phyloP scores from a whole-genome alignment of 2,329 filamentous ascomycete species.

The Paecilomyces niveus region DNA sequence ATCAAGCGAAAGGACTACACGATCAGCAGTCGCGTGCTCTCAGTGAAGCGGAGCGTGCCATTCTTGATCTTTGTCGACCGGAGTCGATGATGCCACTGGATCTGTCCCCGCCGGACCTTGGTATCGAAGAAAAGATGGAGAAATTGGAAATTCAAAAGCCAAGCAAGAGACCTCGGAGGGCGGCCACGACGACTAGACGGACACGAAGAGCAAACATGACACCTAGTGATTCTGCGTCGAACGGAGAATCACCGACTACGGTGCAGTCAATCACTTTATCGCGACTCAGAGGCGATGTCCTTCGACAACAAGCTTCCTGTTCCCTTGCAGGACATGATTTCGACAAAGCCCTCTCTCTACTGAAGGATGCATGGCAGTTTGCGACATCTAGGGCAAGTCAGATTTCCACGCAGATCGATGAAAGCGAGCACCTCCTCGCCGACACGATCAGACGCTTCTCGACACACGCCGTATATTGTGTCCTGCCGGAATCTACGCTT shows the following conservation, averaged over 20 bases:
- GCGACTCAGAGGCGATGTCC: slow-evolving; percentile 42
- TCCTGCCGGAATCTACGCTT: slow-evolving; percentile 86
- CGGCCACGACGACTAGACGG: slow-evolving; percentile 17
- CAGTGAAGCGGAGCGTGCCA: slow-evolving; percentile 39
- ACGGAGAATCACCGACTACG: slow-evolving; percentile 9
- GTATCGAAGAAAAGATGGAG: slow-evolving; percentile 37
- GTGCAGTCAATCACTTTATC: slow-evolving; percentile 33
- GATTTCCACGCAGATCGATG: slow-evolving; percentile 44
- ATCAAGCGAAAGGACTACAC: slow-evolving; percentile 41
- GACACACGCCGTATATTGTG: slow-evolving; percentile 76
- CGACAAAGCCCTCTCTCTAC: slow-evolving; percentile 48
- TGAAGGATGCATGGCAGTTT: slow-evolving; percentile 35
- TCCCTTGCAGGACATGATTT: slow-evolving; percentile 45
- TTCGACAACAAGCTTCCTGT: slow-evolving; percentile 45
- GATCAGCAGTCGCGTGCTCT: slow-evolving; percentile 45
- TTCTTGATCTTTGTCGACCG: slow-evolving; percentile 32
- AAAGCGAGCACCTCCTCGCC: slow-evolving; percentile 29
- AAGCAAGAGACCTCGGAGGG: slow-evolving; percentile 16
- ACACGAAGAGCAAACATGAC: slow-evolving; percentile 24
- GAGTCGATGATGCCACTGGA: slow-evolving; percentile 21
- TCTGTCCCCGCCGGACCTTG: slow-evolving; percentile 21
- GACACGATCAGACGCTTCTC: slow-evolving; percentile 51
- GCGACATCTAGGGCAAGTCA: slow-evolving; percentile 50
- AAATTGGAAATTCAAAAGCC: slow-evolving; percentile 29
- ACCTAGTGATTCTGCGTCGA: slow-evolving; percentile 13